These are phyloP conservation scores for Helminthosporium solani DNA, from an alignment of 2,329 filamentous ascomycete genomes.

Conservation along the genomic window DNA sequence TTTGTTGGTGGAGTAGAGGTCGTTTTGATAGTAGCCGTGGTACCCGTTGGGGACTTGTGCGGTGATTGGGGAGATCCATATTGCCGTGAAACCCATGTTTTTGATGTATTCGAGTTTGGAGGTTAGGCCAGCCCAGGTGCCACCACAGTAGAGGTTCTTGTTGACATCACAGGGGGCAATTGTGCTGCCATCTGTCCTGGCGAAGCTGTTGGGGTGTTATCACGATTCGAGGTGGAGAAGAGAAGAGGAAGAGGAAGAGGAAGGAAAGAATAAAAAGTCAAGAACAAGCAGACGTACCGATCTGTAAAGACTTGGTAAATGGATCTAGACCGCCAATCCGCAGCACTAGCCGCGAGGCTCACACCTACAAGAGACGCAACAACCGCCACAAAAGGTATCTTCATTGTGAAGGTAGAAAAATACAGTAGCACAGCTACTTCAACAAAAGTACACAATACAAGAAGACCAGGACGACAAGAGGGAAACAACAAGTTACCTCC, in stretches of 20 bases:
- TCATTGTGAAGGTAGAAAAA: too few species aligned
- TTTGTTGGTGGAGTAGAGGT: slow-evolving; percentile 23
- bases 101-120: slow-evolving; percentile 25
- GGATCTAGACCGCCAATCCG: slow-evolving; percentile 2
- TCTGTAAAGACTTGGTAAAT: slow-evolving; percentile 6
- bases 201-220: neutral
- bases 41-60: slow-evolving; percentile 18
- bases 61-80: slow-evolving; percentile 27
- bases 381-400: neutral
- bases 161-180: neutral
- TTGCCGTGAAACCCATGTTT: slow-evolving; percentile 17
- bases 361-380: slow-evolving; percentile 1
- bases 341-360: neutral
- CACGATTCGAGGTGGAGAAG: neutral
- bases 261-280: neutral
- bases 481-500: too few species aligned
- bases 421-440: too few species aligned
- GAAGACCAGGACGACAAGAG: too few species aligned
- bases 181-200: slow-evolving; percentile 7
- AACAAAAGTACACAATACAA: too few species aligned
- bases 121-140: slow-evolving; percentile 18
- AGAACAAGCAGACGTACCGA: slow-evolving; percentile 1
- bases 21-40: slow-evolving; percentile 20
- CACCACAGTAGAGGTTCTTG: slow-evolving; percentile 6
- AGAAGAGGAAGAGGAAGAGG: neutral